Percentiles rank a stretch among this genome's conserved stretches.
phyloP scores from a whole-genome alignment of 371 early-diverging fungal species.

The Vairimorpha necatrix region DNA sequence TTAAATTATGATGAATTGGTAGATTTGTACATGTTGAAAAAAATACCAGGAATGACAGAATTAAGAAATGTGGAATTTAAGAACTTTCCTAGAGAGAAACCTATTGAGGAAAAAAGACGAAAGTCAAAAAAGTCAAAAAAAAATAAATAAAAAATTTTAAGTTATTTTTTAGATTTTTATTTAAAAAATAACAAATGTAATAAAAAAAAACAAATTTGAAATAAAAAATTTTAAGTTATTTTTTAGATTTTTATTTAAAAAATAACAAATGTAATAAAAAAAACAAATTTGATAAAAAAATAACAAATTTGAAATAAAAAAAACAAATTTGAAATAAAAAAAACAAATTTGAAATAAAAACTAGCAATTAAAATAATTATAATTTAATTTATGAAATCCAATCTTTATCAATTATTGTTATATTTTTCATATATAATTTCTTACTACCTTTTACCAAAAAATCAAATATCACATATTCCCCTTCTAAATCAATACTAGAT shows the following conservation, averaged over 20 bases:
- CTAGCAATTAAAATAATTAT: too few relatives aligned
- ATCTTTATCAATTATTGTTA: constrained; percentile 38
- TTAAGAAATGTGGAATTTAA: constrained; percentile 46
- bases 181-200: background rate
- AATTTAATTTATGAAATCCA: constrained; percentile 8
- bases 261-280: too few relatives aligned
- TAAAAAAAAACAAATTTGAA: too few relatives aligned
- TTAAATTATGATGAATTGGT: constrained; percentile 53
- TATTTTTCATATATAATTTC: constrained; percentile 40
- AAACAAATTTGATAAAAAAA: too few relatives aligned
- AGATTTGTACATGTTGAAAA: constrained; percentile 50
- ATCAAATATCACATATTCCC: constrained; percentile 48
- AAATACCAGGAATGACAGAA: constrained; percentile 59
- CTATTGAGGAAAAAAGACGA: background rate
- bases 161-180: background rate
- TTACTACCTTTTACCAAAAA: constrained; percentile 33
- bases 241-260: too few relatives aligned
- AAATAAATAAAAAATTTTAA: background rate
- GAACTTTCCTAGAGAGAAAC: constrained; percentile 31
- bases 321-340: too few relatives aligned
- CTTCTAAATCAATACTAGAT: constrained; percentile 8
- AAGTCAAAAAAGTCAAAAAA: background rate
- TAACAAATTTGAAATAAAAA: too few relatives aligned
- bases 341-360: too few relatives aligned
- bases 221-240: too few relatives aligned